Conservation (phyloP, 139 green algal genomes). For the Tetradesmus lagerheimii region DNA sequence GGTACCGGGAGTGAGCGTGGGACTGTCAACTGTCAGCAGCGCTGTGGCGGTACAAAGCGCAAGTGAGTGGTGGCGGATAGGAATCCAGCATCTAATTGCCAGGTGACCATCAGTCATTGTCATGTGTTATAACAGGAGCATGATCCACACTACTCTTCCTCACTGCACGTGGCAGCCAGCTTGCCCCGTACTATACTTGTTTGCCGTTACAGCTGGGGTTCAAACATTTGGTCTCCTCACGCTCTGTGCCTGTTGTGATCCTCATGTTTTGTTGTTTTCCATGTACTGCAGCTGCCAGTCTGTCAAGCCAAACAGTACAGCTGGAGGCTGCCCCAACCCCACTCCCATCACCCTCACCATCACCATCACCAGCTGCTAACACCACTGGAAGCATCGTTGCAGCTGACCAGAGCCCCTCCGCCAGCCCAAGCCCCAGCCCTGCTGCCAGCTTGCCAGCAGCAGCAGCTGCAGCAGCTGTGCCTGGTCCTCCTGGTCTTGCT, state of each 20-base stretch:
- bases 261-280: neutral
- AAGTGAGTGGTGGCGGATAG: neutral
- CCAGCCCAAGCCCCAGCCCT: neutral
- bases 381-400: neutral
- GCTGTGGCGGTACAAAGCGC: neutral
- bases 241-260: too few relatives aligned
- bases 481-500: neutral
- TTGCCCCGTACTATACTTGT: too few relatives aligned
- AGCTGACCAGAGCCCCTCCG: neutral
- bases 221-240: too few relatives aligned
- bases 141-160: too few relatives aligned
- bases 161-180: too few relatives aligned
- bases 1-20: neutral
- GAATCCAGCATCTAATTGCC: too few relatives aligned
- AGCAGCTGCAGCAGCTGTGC: neutral
- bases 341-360: neutral
- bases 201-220: too few relatives aligned
- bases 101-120: too few relatives aligned
- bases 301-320: neutral
- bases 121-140: too few relatives aligned
- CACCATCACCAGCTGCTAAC: neutral
- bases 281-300: neutral
- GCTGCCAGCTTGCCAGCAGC: neutral
- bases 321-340: neutral
- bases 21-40: neutral